Evolutionary conservation across 192 early-diverging fungal species (phyloP).

Genomic region (Backusella morwellensis): DNA sequence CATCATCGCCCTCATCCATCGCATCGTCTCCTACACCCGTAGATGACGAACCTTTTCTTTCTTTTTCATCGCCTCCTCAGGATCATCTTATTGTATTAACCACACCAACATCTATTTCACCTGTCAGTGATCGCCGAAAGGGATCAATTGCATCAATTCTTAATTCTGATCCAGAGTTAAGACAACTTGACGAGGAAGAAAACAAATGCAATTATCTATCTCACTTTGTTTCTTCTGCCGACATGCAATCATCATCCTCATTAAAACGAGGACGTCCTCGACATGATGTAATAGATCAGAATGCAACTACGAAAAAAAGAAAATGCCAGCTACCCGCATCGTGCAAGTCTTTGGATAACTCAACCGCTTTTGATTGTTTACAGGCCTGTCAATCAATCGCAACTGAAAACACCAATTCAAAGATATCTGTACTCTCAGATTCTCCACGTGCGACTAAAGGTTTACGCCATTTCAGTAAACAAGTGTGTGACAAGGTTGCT

Average conservation of each 20-base stretch:
- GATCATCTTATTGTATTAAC: neutral
- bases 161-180: constrained; percentile 19
- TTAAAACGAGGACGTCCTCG: constrained; percentile 16
- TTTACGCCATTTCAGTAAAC: constrained; percentile 57
- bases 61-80: neutral
- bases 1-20: constrained; percentile 5
- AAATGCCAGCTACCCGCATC: neutral
- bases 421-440: neutral
- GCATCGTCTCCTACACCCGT: constrained; percentile 5
- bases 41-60: neutral
- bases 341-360: neutral
- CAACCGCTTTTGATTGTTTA: neutral
- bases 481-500: constrained; percentile 62
- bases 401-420: neutral
- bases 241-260: neutral
- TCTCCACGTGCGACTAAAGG: constrained; percentile 43
- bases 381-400: neutral
- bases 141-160: constrained; percentile 33
- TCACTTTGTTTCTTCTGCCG: constrained; percentile 8
- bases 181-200: constrained; percentile 19
- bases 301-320: neutral
- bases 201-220: constrained; percentile 15
- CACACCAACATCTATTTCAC: neutral
- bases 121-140: constrained; percentile 14
- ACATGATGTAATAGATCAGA: neutral